Evolutionary conservation across 108 stramenopile species (phyloP), one percentile per base, ranked within the genome.

Genomic region (Bacterosira constricta): DNA sequence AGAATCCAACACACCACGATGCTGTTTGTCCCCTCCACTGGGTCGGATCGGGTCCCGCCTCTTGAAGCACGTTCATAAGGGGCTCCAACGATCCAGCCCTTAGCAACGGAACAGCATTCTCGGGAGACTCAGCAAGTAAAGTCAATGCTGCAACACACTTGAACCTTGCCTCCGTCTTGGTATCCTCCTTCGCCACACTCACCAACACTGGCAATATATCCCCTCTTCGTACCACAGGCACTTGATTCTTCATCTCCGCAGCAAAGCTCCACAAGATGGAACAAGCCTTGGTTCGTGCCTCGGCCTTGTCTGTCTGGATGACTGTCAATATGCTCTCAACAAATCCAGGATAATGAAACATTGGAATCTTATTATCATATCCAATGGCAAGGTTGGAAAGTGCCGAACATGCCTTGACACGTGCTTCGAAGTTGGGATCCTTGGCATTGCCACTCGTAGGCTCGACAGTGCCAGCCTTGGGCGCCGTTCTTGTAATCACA

Each of bases 11-110:
- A 69, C 94, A 95, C 94, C 94, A 95, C 23, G 90, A 90, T 17
- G 94, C 94, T 3, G 94, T 95, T 67, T 95, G 94, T 51, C 94
- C 94, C 66, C 88, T 90, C 94, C 94, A 95, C 64, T 92, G 94
- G 6, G 94, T 92, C 12, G 94, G 94, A 79, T 95, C 94, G 20
- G 94, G 87, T 17, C 94, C 94, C 11, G 94, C 94, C 61, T 95
- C 89, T 61, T 92, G 94, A 23, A 95, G 56, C 53, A 95, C 89
- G 58, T 90, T 88, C 94, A 95, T 95, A 23, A 95, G 71, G 6
- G 94, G 94, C 26, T 84, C 81, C 21, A 95, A 59, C 4, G 90
- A 85, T 41, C 94, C 94, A 27, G 86, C 60, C 60, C 90, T 81
- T 25, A 95, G 71, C 46, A 95, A 75, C 2, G 94, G 91, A 56